These are phyloP conservation scores for Paramecium pentaurelia DNA, from an alignment of 73 alveolate species.

Conservation along the genomic window DNA sequence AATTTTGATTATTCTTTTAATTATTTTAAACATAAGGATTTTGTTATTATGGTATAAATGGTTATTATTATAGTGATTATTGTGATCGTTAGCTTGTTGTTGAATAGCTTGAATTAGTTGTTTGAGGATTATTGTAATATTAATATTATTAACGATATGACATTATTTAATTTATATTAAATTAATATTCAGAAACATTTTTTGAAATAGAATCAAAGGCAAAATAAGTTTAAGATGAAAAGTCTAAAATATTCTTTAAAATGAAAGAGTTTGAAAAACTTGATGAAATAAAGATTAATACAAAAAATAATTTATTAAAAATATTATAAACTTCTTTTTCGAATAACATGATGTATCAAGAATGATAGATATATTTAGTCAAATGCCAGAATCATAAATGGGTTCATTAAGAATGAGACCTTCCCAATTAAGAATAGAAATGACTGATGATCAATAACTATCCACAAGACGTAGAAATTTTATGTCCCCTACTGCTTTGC, in stretches of 20 bases:
- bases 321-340: background rate
- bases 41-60: background rate
- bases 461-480: slow-evolving; percentile 16
- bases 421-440: slow-evolving; percentile 13
- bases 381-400: slow-evolving; percentile 36
- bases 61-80: background rate
- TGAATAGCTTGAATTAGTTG: background rate
- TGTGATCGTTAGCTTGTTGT: background rate
- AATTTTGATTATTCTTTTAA: background rate
- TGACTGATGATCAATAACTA: slow-evolving; percentile 8
- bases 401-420: slow-evolving; percentile 47
- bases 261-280: background rate
- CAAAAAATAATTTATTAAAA: background rate
- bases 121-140: background rate
- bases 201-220: background rate
- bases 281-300: background rate
- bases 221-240: no score
- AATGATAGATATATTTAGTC: background rate
- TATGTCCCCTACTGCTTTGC: slow-evolving; percentile 31
- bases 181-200: background rate
- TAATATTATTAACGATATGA: background rate
- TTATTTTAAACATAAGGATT: background rate
- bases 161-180: background rate
- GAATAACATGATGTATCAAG: background rate
- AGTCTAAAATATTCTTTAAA: background rate